Conservation (phyloP, 2,329 filamentous ascomycete genomes). For the Aspergillus luchuensis region DNA sequence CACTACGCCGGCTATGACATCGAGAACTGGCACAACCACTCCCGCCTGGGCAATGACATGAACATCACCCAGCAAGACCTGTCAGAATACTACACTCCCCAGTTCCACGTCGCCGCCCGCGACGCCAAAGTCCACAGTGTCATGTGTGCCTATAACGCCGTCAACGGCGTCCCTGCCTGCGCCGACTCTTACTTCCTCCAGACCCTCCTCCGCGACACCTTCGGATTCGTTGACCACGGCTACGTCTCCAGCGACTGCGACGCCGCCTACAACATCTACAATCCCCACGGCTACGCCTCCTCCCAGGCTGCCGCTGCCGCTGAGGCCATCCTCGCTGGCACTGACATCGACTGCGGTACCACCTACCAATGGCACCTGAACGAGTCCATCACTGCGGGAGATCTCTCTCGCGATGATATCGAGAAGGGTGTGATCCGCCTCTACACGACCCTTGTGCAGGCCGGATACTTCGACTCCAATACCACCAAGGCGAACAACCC, state of each 20-base stretch:
- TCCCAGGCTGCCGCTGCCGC: slow-evolving; percentile 52
- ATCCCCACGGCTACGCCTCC: slow-evolving; percentile 53
- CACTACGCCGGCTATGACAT: slow-evolving; percentile 63
- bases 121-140: slow-evolving; percentile 60
- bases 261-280: slow-evolving; percentile 61
- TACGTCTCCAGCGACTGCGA: slow-evolving; percentile 69
- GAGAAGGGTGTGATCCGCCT: slow-evolving; percentile 51
- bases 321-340: slow-evolving; percentile 53
- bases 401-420: slow-evolving; percentile 50
- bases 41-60: slow-evolving; percentile 58
- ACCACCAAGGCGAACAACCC: slow-evolving; percentile 23
- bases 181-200: slow-evolving; percentile 64
- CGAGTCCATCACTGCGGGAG: slow-evolving; percentile 45
- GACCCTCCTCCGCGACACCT: slow-evolving; percentile 65
- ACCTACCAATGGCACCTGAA: slow-evolving; percentile 52
- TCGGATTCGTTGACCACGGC: slow-evolving; percentile 63
- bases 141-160: slow-evolving; percentile 65
- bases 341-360: slow-evolving; percentile 57
- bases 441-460: slow-evolving; percentile 52
- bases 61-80: slow-evolving; percentile 62
- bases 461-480: slow-evolving; percentile 57
- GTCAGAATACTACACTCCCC: slow-evolving; percentile 67
- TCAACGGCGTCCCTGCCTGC: slow-evolving; percentile 68
- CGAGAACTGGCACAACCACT: slow-evolving; percentile 49
- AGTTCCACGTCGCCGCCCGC: slow-evolving; percentile 65